Base-by-base conservation (phyloP, 352 stramenopile species). In the Hyaloperonospora brassicae region DNA sequence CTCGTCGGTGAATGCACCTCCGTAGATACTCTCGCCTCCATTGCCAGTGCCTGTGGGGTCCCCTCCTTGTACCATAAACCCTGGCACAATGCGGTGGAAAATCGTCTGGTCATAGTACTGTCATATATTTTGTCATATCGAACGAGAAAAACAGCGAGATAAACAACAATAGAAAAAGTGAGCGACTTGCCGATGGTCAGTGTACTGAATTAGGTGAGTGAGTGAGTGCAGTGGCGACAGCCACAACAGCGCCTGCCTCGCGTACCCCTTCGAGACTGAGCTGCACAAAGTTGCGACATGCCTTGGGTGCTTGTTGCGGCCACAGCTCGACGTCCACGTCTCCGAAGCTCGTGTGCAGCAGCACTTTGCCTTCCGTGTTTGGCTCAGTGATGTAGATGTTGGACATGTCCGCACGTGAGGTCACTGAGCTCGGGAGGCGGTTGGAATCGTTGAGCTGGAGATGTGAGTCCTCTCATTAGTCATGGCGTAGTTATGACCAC, bases 301-400 rank as follows among this genome's bases (percentile, higher is more conserved):
- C 93, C 46, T 95, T 88, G 14, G 96, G 96, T 47, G 95, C 96
- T 74, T 99, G 95, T 57, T 97, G 94, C 41, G 89, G 87, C 93
- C 93, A 99, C 44, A 99, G 72, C 61, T 98, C 87, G 30, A 99
- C 85, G 59, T 98, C 95, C 12, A 99, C 59, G 54, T 98, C 93
- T n/a, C 97, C 97, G 56, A 97, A 94, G 39, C 88, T 96, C 48
- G 96, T 99, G 61, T 98, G 84, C 36, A 99, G 73, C 23, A 98
- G 71, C 47, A 99, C 91, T 60, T 97, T 97, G 17, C 95, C 96
- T 55, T 95, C 78, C 34, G 95, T 98, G 42, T 84, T 73, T 21
- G 96, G 96, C 79, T 99, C 96, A 2, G 92, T 98, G 47, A 96
- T 89, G 71, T 98, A 98, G 39, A 98, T 95, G 65, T 93, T 95